Percentiles rank a stretch among this genome's conserved stretches.
Evolutionary conservation across 148 eudicot genomes (phyloP).

Genomic region (Rhododendron williamsianum): DNA sequence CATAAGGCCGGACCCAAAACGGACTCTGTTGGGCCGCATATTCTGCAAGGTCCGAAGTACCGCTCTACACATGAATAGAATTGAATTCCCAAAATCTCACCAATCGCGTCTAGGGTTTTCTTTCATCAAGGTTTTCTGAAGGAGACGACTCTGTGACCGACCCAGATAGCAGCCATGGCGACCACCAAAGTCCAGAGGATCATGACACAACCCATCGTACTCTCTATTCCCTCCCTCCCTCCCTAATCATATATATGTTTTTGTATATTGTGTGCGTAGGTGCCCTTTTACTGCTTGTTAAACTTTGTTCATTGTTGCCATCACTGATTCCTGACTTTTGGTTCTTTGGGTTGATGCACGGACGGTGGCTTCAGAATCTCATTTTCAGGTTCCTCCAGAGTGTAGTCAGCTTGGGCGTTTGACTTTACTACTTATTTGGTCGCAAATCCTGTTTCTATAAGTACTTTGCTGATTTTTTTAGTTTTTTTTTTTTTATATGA

Average conservation of each 20-base stretch:
- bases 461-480: neutral
- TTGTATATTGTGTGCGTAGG: neutral
- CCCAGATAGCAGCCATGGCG: slow-evolving; percentile 42
- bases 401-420: slow-evolving; percentile 16
- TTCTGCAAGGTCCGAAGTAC: neutral
- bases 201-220: slow-evolving; percentile 57
- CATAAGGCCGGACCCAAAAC: neutral
- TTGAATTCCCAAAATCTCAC: neutral
- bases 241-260: neutral
- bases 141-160: neutral
- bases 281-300: neutral
- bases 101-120: neutral
- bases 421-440: neutral
- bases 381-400: slow-evolving; percentile 59
- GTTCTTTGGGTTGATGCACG: neutral
- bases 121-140: neutral
- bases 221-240: neutral
- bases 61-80: too few species aligned
- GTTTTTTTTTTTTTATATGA: neutral
- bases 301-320: neutral
- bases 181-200: slow-evolving; percentile 54
- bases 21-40: neutral
- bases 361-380: slow-evolving; percentile 33
- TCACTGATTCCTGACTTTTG: neutral
- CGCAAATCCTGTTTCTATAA: neutral